Evolutionary conservation across 805 yeast species (phyloP).

Genomic region (Danielia reshetovae): DNA sequence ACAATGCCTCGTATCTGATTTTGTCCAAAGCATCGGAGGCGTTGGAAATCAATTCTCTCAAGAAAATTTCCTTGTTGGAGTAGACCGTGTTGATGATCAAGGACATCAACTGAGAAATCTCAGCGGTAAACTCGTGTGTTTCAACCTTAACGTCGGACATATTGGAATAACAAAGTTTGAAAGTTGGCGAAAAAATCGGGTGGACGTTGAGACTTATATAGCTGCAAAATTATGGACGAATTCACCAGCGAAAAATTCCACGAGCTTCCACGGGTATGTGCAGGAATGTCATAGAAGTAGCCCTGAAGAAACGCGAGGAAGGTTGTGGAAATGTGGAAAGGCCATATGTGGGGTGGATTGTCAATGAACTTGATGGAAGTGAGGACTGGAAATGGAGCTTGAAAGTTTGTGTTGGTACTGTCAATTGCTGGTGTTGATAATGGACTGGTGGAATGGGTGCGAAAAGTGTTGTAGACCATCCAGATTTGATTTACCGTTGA

Average conservation of each 20-base stretch:
- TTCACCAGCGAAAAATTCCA: slow-evolving; percentile 25
- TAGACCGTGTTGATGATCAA: slow-evolving; percentile 99
- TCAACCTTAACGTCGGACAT: slow-evolving; percentile 60
- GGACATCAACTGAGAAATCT: slow-evolving; percentile 99
- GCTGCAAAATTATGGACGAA: slow-evolving; percentile 8
- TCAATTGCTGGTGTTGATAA: too few species aligned
- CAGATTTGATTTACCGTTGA: too few species aligned
- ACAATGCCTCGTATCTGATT: slow-evolving; percentile 93
- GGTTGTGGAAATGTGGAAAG: too few species aligned
- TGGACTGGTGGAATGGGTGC: too few species aligned
- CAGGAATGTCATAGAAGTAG: slow-evolving; percentile 1
- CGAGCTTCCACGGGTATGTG: slow-evolving; percentile 22
- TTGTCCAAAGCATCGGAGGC: slow-evolving; percentile 99
- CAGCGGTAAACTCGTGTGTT: slow-evolving; percentile 98
- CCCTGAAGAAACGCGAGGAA: too few species aligned
- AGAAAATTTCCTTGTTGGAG: slow-evolving; percentile 98
- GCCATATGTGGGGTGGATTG: too few species aligned
- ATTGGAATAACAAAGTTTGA: slow-evolving; percentile 2
- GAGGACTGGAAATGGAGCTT: too few species aligned
- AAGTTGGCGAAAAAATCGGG: not conserved
- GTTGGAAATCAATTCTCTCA: slow-evolving; percentile 97
- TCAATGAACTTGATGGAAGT: too few species aligned
- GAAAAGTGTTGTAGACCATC: too few species aligned
- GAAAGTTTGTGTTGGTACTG: too few species aligned
- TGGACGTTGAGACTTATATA: slow-evolving; percentile 6